Conservation (phyloP, 2,329 filamentous ascomycete genomes). For the Colletotrichum sublineola region DNA sequence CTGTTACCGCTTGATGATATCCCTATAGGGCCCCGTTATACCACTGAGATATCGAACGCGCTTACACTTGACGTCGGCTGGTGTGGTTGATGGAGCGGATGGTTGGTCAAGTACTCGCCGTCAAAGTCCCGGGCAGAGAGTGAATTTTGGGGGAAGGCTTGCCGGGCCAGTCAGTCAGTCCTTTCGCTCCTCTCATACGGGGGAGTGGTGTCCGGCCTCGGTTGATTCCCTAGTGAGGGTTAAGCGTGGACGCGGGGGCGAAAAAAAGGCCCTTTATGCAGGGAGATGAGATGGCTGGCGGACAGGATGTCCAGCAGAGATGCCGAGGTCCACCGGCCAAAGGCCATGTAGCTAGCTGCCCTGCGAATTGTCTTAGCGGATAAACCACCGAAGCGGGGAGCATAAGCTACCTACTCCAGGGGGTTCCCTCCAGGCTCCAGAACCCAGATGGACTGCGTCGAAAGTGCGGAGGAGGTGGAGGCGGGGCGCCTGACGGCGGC, state of each 20-base stretch:
- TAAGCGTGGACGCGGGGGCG: conserved; percentile 2
- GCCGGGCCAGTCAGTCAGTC: not conserved
- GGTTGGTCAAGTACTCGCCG: conserved; percentile 7
- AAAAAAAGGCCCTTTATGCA: conserved; percentile 4
- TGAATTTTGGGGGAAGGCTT: not conserved
- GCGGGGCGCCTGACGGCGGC: conserved; percentile 26
- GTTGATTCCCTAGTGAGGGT: conserved; percentile 7
- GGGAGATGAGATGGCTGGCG: conserved; percentile 3
- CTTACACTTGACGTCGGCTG: not conserved
- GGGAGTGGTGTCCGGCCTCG: conserved; percentile 4
- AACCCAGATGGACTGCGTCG: not conserved
- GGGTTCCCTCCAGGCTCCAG: not conserved
- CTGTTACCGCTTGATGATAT: not conserved
- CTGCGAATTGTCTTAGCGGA: conserved; percentile 5
- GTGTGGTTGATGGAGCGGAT: too few relatives aligned
- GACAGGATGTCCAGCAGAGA: conserved; percentile 19
- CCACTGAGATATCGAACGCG: not conserved
- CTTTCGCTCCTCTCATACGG: not conserved
- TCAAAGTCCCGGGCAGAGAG: not conserved
- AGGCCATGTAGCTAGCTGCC: not conserved
- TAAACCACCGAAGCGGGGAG: not conserved
- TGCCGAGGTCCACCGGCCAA: conserved; percentile 43
- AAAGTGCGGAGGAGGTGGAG: conserved; percentile 23
- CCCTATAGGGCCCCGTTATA: not conserved
- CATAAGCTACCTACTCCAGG: not conserved